Base-by-base conservation (phyloP, 306 rosid genomes). In the Cicer arietinum region DNA sequence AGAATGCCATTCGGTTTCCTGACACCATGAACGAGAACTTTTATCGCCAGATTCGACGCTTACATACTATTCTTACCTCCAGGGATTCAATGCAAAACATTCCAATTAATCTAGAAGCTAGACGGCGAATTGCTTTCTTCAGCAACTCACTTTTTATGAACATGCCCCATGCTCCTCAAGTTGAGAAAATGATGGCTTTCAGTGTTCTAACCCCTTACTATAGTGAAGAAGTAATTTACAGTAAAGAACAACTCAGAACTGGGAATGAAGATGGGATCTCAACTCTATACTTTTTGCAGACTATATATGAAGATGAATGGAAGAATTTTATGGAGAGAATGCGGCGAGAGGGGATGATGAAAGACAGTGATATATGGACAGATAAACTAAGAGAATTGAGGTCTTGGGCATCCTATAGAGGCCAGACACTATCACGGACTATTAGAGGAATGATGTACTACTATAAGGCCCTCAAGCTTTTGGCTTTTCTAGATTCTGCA, bases 381-480 rank as follows among this genome's bases (percentile, higher is more conserved):
- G 84, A 83, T 3, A 91, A 87, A 83, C 72, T 91, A 59, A 82
- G 83, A 84, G 96, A 91, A 65, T 86, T 94, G 64, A 91, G 98
- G 89, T 91, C 79, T 30, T 94, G 98, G 98, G 97, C 97, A 7
- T 91, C 98, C 63, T 88, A 81, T 76, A 83, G 98, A 69, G 98
- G 98, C 40, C 98, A 91, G 81, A 94, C 98, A 42, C 94, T 94
- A 37, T 73, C 92, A 0, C 81, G 92, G 51, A 94, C 98, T 6
- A 97, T 91, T 53, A 86, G 98, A 82, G 98, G 98, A 81, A 94
- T 91, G 97, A 94, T 94, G 96, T 94, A 91, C 81, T 90, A 94
- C 76, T 88, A 87, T 73, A 86, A 92, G 71, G 97, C 97, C 61
- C 94, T 94, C 78, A 91, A 90, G 84, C 91, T 91, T 89, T 78